Evolutionary conservation across 192 early-diverging fungal genomes (phyloP).

Genomic region (Rhizophagus clarus): DNA sequence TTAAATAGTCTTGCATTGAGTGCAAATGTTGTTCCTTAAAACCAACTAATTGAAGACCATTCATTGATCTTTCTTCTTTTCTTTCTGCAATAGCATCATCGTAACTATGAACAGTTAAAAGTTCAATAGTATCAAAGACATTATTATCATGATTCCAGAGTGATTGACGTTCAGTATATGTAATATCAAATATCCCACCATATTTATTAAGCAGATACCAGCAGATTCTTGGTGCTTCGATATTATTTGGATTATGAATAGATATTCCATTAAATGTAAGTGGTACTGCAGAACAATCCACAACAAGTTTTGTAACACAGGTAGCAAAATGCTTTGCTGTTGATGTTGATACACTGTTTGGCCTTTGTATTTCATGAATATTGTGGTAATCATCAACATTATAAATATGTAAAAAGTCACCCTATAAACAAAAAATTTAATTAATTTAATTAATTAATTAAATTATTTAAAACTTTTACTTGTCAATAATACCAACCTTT

Average conservation of each 20-base stretch:
- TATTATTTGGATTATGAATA: constrained; percentile 1
- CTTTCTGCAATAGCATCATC: background rate
- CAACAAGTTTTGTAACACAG: background rate
- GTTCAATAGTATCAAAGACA: no score
- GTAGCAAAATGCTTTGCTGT: no score
- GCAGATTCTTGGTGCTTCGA: no score
- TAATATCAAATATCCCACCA: background rate
- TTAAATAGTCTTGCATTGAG: background rate
- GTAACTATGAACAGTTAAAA: background rate
- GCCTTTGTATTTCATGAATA: background rate
- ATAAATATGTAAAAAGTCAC: background rate
- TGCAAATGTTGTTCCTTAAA: background rate
- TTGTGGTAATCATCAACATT: background rate
- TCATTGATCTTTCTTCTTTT: background rate
- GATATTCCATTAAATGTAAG: constrained; percentile 1
- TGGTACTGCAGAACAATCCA: background rate
- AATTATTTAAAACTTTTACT: no score
- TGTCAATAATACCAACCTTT: background rate
- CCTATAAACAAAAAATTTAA: background rate
- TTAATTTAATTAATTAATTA: no score
- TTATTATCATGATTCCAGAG: no score
- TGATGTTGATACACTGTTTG: background rate
- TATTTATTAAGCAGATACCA: background rate
- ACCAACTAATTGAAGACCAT: background rate
- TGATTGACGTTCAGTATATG: background rate